Conservation (phyloP, 148 eudicot species). For the Limonium bicolor region DNA sequence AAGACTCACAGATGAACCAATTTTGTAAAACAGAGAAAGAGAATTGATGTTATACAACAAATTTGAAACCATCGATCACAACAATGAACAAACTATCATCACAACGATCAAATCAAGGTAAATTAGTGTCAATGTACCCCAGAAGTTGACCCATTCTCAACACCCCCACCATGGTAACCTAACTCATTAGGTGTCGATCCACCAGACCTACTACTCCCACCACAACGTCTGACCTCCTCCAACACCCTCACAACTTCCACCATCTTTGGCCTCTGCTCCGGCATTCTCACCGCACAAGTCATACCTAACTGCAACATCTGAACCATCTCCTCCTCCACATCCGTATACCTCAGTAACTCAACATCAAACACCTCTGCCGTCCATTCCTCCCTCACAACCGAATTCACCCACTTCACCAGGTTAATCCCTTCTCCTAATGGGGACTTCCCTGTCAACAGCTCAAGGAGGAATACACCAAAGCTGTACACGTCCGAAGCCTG, state of each 20-base stretch:
- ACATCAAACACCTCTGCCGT: slow-evolving; percentile 42
- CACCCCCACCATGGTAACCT: background rate
- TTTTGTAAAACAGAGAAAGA: too few species aligned
- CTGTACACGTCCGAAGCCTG: slow-evolving; percentile 26
- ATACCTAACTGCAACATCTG: slow-evolving; percentile 16
- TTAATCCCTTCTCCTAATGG: slow-evolving; percentile 21
- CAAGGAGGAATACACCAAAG: slow-evolving; percentile 24
- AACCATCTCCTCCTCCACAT: slow-evolving; percentile 18
- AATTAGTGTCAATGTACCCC: too few species aligned
- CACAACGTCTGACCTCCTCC: slow-evolving; percentile 9
- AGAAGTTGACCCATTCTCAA: slow-evolving; percentile 2
- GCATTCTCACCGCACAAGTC: slow-evolving; percentile 10
- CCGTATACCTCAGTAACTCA: slow-evolving; percentile 21
- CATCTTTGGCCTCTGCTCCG: slow-evolving; percentile 17
- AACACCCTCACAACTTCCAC: slow-evolving; percentile 9
- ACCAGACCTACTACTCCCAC: slow-evolving; percentile 7
- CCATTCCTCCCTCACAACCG: slow-evolving; percentile 45
- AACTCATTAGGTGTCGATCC: slow-evolving; percentile 12
- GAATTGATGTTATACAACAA: too few species aligned
- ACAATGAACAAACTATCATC: too few species aligned
- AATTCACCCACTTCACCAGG: slow-evolving; percentile 38
- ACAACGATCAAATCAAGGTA: too few species aligned
- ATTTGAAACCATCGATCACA: too few species aligned
- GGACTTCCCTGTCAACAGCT: slow-evolving; percentile 34
- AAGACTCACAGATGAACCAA: too few species aligned